A percentile compares a stretch with the other conserved stretches of the same genome.
Conservation (phyloP, 2,329 filamentous ascomycete species). For the Sporothrix phasma region DNA sequence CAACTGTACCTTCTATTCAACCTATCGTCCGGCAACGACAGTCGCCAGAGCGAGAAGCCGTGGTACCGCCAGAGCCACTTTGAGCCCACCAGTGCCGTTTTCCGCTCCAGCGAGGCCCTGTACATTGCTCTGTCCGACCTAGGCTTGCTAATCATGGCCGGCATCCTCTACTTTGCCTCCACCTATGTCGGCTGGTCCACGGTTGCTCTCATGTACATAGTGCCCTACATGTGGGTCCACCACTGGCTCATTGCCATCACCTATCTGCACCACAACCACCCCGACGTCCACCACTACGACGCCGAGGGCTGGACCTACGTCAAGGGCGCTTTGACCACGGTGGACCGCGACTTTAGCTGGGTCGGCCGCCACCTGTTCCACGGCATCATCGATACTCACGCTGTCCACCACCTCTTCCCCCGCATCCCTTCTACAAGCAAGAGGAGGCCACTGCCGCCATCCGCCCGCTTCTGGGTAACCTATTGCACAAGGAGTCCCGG, state of each 20-base stretch:
- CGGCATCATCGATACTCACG: conserved; percentile 93
- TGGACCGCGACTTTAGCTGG: conserved; percentile 94
- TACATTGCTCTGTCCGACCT: conserved; percentile 80
- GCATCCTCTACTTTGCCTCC: conserved; percentile 57
- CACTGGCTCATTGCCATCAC: conserved; percentile 98
- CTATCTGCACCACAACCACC: conserved; percentile 93
- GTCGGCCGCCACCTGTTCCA: conserved; percentile 81
- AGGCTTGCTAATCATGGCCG: conserved; percentile 56
- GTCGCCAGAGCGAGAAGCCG: conserved; percentile 73
- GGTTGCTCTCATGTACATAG: conserved; percentile 84
- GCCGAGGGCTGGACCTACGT: conserved; percentile 80
- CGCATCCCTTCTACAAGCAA: conserved; percentile 54
- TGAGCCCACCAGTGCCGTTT: conserved; percentile 76
- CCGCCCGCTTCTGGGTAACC: conserved; percentile 83
- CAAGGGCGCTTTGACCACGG: conserved; percentile 84
- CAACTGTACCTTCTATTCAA: conserved; percentile 83
- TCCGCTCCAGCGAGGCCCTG: conserved; percentile 82
- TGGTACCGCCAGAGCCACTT: conserved; percentile 85
- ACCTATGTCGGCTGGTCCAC: conserved; percentile 75
- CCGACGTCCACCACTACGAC: conserved; percentile 81
- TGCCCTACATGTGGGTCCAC: conserved; percentile 96
- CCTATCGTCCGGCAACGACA: conserved; percentile 87
- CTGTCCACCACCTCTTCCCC: conserved; percentile 82
- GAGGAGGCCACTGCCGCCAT: conserved; percentile 22
- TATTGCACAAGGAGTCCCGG: conserved; percentile 71